Evolutionary conservation across 202 grass and related monocot species (phyloP), one percentile per base, ranked within the genome.

Genomic region (Elaeis oleifera): DNA sequence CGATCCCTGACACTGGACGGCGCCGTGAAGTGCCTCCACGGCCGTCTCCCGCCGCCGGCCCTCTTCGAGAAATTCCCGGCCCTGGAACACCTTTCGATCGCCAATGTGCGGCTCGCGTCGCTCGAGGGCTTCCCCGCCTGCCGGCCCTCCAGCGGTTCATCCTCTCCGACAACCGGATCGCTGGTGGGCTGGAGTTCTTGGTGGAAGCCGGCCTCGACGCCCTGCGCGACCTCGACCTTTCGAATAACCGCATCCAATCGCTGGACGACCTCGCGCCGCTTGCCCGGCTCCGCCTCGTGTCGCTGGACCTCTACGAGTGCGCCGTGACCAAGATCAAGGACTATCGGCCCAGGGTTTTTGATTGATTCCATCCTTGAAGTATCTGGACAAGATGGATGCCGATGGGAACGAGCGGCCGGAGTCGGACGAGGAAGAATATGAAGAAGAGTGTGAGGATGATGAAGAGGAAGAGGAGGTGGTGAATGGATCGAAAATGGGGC

Each of bases 81-180:
- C 16, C 84, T 97, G n/a, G 79, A 84, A 67, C 80, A 79, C 56
- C 84, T 92, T 50, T 97, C 92, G 23, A 17, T 89, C 29, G 84
- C 82, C 51, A 89, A 86, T 18, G 83, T 82, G 1, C 88, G 82
- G 49, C 84, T 97, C 65, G 69, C 82, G 28, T 89, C 84, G 23
- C 79, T 97, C 51, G 64, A 50, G 0, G 83, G 89, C 16, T 75
- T 97, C 54, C 92, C 16, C 74, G 71, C 25, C 82, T 92, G 16
- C 84, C 77, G 16, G 67, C 71, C 22, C 84, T 97, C n/a, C 81
- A 81, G 44, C 83, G 74, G 49, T 84, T 97, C 71, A 85, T 86
- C 48, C 84, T 91, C 22, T 89, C 92, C 18, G 88, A 97, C 65
- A 91, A 97, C 71, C 79, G 88, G 48, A 84, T 97, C 49, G 51